phyloP scores from a whole-genome alignment of 176 grass and related monocot species.

The Puccinellia tenuiflora region DNA sequence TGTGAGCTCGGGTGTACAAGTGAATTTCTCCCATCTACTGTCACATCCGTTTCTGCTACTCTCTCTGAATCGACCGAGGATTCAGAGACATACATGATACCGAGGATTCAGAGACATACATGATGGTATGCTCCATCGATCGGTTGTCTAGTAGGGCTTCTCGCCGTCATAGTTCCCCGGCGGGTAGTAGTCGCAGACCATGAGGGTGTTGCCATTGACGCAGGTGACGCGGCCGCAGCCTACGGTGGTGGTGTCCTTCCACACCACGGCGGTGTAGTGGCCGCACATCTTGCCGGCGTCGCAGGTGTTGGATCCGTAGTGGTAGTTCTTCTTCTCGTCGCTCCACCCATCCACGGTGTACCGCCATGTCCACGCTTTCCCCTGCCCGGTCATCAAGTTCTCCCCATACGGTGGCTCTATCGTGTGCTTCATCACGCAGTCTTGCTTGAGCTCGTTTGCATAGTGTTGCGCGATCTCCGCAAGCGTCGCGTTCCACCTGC shows the following conservation, averaged over 20 bases:
- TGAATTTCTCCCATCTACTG: too few relatives aligned
- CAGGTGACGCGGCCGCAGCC: conserved; percentile 53
- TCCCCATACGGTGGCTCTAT: conserved; percentile 50
- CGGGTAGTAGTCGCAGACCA: conserved; percentile 63
- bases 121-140: too few relatives aligned
- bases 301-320: conserved; percentile 48
- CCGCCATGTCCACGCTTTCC: conserved; percentile 27
- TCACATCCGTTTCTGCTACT: too few relatives aligned
- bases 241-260: conserved; percentile 39
- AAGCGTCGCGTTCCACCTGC: conserved; percentile 46
- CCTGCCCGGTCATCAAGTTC: conserved; percentile 58
- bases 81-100: too few relatives aligned
- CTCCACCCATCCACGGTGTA: conserved; percentile 53
- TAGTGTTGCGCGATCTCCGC: conserved; percentile 46
- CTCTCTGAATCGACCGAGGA: too few relatives aligned
- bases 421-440: conserved; percentile 61
- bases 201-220: conserved; percentile 20
- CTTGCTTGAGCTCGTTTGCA: conserved; percentile 26
- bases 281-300: too few relatives aligned
- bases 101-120: too few relatives aligned
- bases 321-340: conserved; percentile 45
- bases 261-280: conserved; percentile 69
- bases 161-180: conserved; percentile 39
- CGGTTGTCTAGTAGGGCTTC: conserved; percentile 53
- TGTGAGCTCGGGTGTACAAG: too few relatives aligned